Evolutionary conservation across 2,329 filamentous ascomycete species (phyloP).

Genomic region (Penicillium sp.): DNA sequence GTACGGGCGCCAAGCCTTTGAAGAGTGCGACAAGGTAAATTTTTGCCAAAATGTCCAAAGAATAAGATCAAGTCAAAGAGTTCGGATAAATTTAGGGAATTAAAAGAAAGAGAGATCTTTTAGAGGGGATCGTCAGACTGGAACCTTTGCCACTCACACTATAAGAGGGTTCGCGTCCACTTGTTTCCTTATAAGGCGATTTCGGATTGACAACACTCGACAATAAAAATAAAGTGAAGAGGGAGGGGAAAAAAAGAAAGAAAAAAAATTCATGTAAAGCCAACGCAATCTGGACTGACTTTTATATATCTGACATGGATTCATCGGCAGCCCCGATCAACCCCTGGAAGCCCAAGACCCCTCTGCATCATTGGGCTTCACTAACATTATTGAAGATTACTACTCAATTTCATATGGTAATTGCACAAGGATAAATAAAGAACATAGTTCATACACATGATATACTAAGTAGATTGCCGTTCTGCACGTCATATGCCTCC

Average conservation of each 20-base stretch:
- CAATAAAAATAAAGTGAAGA: neutral
- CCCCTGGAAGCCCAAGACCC: constrained; percentile 4
- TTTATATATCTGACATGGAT: constrained; percentile 18
- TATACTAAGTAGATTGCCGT: neutral
- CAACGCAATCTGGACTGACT: neutral
- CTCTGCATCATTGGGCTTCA: neutral
- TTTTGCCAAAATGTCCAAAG: neutral
- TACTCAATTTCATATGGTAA: neutral
- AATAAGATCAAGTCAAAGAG: neutral
- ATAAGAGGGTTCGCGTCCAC: neutral
- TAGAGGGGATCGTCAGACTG: neutral
- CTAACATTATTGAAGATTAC: neutral
- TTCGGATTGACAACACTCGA: neutral
- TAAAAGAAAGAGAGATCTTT: neutral
- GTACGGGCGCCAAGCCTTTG: constrained; percentile 20
- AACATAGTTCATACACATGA: neutral
- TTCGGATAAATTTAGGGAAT: neutral
- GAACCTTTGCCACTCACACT: constrained; percentile 12
- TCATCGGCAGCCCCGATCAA: constrained; percentile 9
- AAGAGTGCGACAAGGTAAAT: neutral
- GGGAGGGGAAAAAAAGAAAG: neutral
- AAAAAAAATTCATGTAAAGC: neutral
- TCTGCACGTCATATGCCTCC: neutral
- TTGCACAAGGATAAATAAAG: neutral
- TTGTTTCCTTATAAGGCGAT: constrained; percentile 11